phyloP scores from a whole-genome alignment of 2,329 filamentous ascomycete genomes.

The Paracoccidioides brasiliensis region DNA sequence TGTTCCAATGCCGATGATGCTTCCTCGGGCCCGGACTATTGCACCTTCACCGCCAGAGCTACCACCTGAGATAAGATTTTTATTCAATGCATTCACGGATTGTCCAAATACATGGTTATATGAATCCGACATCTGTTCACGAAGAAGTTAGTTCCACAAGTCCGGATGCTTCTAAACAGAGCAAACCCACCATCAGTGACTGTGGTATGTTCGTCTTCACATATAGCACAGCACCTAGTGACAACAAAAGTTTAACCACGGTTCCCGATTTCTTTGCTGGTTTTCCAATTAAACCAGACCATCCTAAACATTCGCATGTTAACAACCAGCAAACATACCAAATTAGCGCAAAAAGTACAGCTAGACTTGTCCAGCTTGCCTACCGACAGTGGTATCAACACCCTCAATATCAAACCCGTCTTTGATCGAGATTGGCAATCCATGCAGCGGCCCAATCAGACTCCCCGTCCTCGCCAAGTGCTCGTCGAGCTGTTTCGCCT shows the following conservation, averaged over 20 bases:
- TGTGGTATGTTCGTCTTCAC: constrained; percentile 48
- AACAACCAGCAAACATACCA: background rate
- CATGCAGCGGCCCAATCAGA: constrained; percentile 16
- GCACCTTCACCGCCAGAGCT: constrained; percentile 55
- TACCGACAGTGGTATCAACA: background rate
- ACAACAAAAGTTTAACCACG: background rate
- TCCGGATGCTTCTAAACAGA: constrained; percentile 48
- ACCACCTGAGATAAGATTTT: constrained; percentile 51
- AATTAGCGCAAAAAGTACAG: too few relatives aligned
- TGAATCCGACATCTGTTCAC: background rate
- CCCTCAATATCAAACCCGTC: constrained; percentile 9
- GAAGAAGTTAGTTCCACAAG: background rate
- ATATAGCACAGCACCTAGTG: constrained; percentile 41
- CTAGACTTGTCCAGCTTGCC: too few relatives aligned
- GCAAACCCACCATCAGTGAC: constrained; percentile 55
- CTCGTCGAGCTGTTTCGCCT: constrained; percentile 13
- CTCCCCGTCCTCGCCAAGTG: constrained; percentile 11
- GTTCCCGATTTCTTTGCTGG: background rate
- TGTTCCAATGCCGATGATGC: constrained; percentile 47
- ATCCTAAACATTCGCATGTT: constrained; percentile 1
- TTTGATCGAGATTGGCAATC: constrained; percentile 18
- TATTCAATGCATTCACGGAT: constrained; percentile 48
- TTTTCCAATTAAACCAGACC: constrained; percentile 1
- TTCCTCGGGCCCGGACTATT: constrained; percentile 45
- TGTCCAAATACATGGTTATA: constrained; percentile 34